A percentile compares a stretch with the other conserved stretches of the same genome.
Conservation (phyloP, 352 stramenopile species). For the Phytophthora rubi region DNA sequence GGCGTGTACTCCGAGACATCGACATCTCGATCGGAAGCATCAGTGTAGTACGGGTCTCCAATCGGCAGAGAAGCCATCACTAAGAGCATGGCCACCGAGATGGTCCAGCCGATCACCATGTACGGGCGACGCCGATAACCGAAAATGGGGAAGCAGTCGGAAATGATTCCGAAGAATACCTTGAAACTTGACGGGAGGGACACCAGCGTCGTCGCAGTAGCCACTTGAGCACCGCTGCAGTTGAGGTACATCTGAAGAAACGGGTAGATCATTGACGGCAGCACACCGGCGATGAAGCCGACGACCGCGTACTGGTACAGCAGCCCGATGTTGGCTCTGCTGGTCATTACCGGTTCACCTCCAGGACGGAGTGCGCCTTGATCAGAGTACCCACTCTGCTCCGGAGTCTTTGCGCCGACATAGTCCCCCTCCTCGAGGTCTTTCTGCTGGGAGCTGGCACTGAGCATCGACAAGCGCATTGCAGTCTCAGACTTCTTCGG, state of each 20-base stretch:
- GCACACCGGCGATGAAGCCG: conserved; percentile 46
- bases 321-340: conserved; percentile 38
- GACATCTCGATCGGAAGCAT: conserved; percentile 34
- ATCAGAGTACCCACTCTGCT: conserved; percentile 34
- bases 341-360: conserved; percentile 40
- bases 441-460: conserved; percentile 22
- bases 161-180: conserved; percentile 64
- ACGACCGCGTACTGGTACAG: conserved; percentile 52
- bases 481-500: conserved; percentile 21
- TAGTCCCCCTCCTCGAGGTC: conserved; percentile 35
- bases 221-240: conserved; percentile 40
- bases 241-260: conserved; percentile 58
- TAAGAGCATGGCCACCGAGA: conserved; percentile 49
- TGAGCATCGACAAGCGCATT: conserved; percentile 33
- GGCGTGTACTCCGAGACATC: conserved; percentile 37
- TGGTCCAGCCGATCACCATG: conserved; percentile 61
- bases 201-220: conserved; percentile 45
- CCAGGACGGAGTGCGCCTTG: conserved; percentile 50
- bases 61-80: conserved; percentile 49
- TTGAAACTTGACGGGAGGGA: conserved; percentile 61
- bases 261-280: conserved; percentile 45
- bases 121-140: conserved; percentile 58
- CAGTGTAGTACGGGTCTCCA: conserved; percentile 51
- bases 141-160: conserved; percentile 60
- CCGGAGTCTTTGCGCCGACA: conserved; percentile 32